Evolutionary conservation across 108 stramenopile genomes (phyloP), one percentile per base, ranked within the genome.

Genomic region (Stephanodiscus minutulus): DNA sequence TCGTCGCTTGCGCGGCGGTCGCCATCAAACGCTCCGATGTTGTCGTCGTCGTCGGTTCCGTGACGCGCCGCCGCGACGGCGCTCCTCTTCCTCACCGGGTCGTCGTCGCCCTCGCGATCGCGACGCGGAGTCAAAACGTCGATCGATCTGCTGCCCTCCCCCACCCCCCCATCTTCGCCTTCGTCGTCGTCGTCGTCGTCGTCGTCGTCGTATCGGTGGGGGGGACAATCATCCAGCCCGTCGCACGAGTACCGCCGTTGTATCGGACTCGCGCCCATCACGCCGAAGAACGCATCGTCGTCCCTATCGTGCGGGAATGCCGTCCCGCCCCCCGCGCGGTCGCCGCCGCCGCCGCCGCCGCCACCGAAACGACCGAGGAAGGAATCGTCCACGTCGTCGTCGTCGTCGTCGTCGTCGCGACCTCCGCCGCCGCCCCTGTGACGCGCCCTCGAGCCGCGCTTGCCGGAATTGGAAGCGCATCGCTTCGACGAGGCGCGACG

Each of bases 401-500:
- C 10, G 28, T 53, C 29, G 44, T 74, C 54, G 22, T 60, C 25
- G 12, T 24, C 27, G 0, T 17, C 24, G 39, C 37, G 11, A 43
- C 36, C 27, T 36, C 4, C n/a, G 24, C 35, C 13, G n/a, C 31
- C 37, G 41, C 58, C 48, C 17, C 66, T 64, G 53, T 58, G 59
- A 46, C 60, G 46, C 7, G 64, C 33, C 52, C 61, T 74, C n/a
- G 49, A 15, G 1, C 74, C 74, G 8, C 74, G 58, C 48, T 74
- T 66, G 21, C 74, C 74, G 6, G 66, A 67, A 18, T 74, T 66
- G 37, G 74, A 74, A 3, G 74, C 74, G 31, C 47, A 53, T 61
- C 66, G 64, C 25, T 74, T 74, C 8, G 44, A 61, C 2, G 64
- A 31, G 43, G 2, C 43, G 43, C 39, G 39, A 5, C 3, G 8